phyloP scores from a whole-genome alignment of 176 grass and related monocot species.

The Musa schizocarpa region DNA sequence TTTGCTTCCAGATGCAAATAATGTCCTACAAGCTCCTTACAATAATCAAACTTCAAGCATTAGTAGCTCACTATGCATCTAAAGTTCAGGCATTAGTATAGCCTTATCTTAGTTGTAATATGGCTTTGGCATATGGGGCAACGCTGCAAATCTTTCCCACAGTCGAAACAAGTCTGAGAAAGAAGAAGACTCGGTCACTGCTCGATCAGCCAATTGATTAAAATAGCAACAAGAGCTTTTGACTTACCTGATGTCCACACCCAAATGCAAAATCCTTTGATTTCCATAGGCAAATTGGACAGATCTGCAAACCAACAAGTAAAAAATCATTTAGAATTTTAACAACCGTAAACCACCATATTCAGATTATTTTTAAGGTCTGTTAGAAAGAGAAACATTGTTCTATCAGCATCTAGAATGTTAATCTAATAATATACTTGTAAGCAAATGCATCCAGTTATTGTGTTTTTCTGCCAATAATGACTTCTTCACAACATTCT shows the following conservation, averaged over 20 bases:
- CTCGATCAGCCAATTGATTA: background rate
- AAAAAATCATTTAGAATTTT: background rate
- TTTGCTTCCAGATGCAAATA: no score
- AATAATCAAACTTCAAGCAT: no score
- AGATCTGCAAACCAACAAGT: constrained; percentile 42
- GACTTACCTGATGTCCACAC: constrained; percentile 86
- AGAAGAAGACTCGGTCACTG: constrained; percentile 14
- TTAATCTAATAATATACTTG: no score
- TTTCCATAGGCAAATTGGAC: constrained; percentile 87
- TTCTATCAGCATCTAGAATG: no score
- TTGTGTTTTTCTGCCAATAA: no score
- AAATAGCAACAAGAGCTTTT: background rate
- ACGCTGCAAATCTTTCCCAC: constrained; percentile 49
- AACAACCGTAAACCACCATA: no score
- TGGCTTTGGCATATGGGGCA: constrained; percentile 76
- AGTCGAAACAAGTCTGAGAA: constrained; percentile 76
- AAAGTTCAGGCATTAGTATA: constrained; percentile 41
- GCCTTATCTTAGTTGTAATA: constrained; percentile 83
- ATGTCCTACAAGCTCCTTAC: no score
- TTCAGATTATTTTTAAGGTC: no score
- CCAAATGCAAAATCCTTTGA: constrained; percentile 91
- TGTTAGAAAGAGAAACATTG: no score
- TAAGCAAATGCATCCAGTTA: no score
- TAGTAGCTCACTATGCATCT: no score
- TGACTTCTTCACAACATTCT: no score